phyloP scores from a whole-genome alignment of 768 basidiomycete species.

The Lentinula lateritia region DNA sequence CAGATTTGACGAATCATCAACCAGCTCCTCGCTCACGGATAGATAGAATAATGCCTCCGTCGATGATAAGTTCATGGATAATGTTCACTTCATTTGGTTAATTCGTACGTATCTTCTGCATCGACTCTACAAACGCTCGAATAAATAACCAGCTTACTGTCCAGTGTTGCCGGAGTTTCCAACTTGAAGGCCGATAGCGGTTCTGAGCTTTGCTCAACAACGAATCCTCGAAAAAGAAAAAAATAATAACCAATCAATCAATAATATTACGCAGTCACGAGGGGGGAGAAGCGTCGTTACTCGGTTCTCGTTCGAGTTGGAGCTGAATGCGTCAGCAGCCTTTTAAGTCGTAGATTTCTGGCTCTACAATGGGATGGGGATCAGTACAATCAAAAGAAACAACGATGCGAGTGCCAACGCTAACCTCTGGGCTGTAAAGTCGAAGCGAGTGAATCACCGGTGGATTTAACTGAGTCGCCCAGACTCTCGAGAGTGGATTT shows the following conservation, averaged over 20 bases:
- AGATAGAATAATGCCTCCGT: no score
- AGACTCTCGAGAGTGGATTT: no score
- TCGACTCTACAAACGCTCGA: no score
- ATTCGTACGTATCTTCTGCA: no score
- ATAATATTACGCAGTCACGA: neutral
- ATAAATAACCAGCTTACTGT: neutral
- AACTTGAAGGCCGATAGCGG: constrained; percentile 44
- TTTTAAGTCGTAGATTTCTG: constrained; percentile 50
- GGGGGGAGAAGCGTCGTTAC: constrained; percentile 15
- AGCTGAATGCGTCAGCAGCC: constrained; percentile 39
- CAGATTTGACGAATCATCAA: no score
- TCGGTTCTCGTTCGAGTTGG: constrained; percentile 42
- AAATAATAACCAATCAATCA: no score
- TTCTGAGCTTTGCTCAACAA: constrained; percentile 48
- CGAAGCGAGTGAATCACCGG: no score
- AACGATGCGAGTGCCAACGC: neutral
- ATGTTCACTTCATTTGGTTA: no score
- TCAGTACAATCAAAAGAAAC: neutral
- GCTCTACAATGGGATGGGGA: constrained; percentile 21
- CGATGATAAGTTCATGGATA: no score
- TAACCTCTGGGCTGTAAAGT: no score
- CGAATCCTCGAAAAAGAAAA: constrained; percentile 25
- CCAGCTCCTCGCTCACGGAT: no score
- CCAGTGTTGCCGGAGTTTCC: constrained; percentile 18
- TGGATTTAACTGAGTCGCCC: no score